phyloP scores from a whole-genome alignment of 164 flowering plant species.

The Amborella trichopoda region DNA sequence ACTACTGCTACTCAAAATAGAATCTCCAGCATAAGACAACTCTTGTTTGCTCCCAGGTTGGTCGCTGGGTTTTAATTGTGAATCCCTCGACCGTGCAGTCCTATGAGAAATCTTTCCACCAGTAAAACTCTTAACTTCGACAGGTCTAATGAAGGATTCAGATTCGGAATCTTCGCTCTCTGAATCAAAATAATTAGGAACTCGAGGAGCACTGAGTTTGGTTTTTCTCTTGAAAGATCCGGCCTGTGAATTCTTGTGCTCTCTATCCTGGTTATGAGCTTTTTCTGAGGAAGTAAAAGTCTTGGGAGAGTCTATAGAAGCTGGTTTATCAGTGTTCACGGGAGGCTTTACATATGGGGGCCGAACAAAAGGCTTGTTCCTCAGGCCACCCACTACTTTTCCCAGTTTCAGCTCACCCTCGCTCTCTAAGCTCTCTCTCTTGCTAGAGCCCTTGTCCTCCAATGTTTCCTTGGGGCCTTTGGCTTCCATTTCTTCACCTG shows the following conservation, averaged over 20 bases:
- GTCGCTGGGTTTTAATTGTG: too few species aligned
- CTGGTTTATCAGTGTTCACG: slow-evolving; percentile 9
- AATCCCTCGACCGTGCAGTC: too few species aligned
- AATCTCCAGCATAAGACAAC: too few species aligned
- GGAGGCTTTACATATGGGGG: slow-evolving; percentile 32
- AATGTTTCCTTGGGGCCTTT: not conserved
- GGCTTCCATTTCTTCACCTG: slow-evolving; percentile 4
- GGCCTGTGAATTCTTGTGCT: not conserved
- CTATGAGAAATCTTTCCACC: too few species aligned
- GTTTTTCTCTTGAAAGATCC: slow-evolving; percentile 13
- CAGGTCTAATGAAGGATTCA: too few species aligned
- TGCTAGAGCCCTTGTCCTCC: slow-evolving; percentile 10
- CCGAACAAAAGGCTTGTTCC: slow-evolving; percentile 42
- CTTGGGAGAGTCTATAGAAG: too few species aligned
- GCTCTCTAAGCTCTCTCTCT: slow-evolving; percentile 15
- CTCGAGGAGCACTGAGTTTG: slow-evolving; percentile 23
- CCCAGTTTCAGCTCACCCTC: slow-evolving; percentile 33
- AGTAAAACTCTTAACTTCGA: too few species aligned
- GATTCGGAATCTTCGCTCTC: not conserved
- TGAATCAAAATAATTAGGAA: slow-evolving; percentile 12
- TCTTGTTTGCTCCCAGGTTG: too few species aligned
- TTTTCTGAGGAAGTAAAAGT: not conserved
- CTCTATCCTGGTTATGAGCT: slow-evolving; percentile 7
- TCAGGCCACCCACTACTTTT: slow-evolving; percentile 53
- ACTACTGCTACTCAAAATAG: too few species aligned